Evolutionary conservation across 2,329 filamentous ascomycete species (phyloP).

Genomic region (Metarhizium rileyi): DNA sequence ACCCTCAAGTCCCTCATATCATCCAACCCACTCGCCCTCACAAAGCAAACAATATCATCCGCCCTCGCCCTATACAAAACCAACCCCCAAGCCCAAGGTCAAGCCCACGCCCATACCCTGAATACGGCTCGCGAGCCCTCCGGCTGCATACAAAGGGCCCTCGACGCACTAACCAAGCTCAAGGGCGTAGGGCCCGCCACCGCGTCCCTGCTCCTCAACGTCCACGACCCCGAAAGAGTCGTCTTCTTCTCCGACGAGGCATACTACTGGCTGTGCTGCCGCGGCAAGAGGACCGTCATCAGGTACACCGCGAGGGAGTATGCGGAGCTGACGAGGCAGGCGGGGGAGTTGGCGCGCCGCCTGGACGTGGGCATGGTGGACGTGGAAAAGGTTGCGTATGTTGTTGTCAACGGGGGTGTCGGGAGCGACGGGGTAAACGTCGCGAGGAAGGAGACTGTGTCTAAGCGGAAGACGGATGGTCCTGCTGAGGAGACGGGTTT

Average conservation of each 20-base stretch:
- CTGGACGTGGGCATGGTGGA: constrained; percentile 49
- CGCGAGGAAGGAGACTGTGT: not conserved
- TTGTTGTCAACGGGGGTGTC: constrained; percentile 41
- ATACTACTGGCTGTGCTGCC: constrained; percentile 58
- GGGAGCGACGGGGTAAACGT: not conserved
- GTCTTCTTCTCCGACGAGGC: constrained; percentile 77
- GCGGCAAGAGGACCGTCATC: constrained; percentile 40
- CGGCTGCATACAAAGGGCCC: too few relatives aligned
- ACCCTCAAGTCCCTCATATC: constrained; percentile 50
- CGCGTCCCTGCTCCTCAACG: constrained; percentile 61
- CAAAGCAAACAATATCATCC: constrained; percentile 38
- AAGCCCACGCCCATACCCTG: too few relatives aligned
- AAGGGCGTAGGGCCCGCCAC: constrained; percentile 72
- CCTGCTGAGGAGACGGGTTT: not conserved
- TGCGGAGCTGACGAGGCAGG: constrained; percentile 36
- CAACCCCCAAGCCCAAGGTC: constrained; percentile 25
- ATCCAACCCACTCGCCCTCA: constrained; percentile 44
- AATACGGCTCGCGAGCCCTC: too few relatives aligned
- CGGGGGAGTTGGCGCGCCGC: constrained; percentile 33
- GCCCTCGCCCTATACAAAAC: constrained; percentile 40
- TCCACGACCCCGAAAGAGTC: constrained; percentile 46
- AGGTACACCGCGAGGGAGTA: constrained; percentile 68
- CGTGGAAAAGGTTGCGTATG: constrained; percentile 62
- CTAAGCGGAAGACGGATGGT: not conserved
- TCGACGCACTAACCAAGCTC: constrained; percentile 49